phyloP scores from a whole-genome alignment of 345 rosid species.

The Acer saccharum region DNA sequence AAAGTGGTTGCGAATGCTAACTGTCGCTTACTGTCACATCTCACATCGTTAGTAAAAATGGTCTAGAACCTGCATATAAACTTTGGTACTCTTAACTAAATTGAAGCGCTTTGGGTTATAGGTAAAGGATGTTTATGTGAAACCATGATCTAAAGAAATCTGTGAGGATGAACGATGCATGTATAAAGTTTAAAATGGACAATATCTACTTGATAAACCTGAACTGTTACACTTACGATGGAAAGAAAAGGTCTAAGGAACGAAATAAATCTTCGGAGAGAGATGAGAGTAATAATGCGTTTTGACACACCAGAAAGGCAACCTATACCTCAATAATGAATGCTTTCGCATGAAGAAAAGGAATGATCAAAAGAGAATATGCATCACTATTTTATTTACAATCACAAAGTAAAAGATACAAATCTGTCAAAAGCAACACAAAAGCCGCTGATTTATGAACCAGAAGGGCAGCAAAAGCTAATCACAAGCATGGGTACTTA shows the following conservation, averaged over 20 bases:
- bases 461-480: slow-evolving; percentile 16
- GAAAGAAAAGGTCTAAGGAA: not conserved
- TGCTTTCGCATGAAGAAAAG: slow-evolving; percentile 1
- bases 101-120: too few relatives aligned
- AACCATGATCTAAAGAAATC: too few relatives aligned
- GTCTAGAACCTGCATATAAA: too few relatives aligned
- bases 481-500: slow-evolving; percentile 25
- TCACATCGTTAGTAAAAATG: too few relatives aligned
- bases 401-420: slow-evolving; percentile 6
- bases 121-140: too few relatives aligned
- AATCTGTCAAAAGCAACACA: not conserved
- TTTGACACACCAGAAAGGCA: not conserved
- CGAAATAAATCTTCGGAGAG: too few relatives aligned
- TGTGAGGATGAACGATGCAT: too few relatives aligned
- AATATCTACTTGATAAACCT: too few relatives aligned
- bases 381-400: slow-evolving; percentile 12
- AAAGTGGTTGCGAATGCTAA: too few relatives aligned
- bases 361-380: slow-evolving; percentile 1
- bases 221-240: not conserved
- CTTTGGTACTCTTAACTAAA: too few relatives aligned
- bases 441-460: slow-evolving; percentile 17
- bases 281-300: not conserved
- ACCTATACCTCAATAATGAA: not conserved
- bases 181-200: too few relatives aligned
- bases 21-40: too few relatives aligned